phyloP scores from a whole-genome alignment of 1,284 basidiomycete species.

The Marasmius oreades region DNA sequence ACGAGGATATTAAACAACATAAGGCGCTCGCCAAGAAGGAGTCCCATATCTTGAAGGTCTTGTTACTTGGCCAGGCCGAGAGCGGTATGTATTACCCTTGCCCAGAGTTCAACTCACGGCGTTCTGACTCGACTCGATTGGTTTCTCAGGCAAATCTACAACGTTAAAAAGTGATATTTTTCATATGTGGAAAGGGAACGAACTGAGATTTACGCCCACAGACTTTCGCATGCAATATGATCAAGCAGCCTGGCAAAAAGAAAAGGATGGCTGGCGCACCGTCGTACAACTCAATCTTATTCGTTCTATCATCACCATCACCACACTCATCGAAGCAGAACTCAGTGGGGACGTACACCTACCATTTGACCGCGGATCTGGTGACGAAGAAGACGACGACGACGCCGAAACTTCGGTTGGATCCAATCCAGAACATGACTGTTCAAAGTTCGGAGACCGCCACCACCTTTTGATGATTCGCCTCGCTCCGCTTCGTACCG shows the following conservation, averaged over 20 bases:
- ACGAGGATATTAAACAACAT: slow-evolving; percentile 50
- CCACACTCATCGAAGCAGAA: slow-evolving; percentile 41
- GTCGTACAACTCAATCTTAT: slow-evolving; percentile 51
- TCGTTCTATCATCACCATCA: slow-evolving; percentile 42
- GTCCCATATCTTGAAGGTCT: slow-evolving; percentile 45
- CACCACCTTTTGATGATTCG: slow-evolving; percentile 42
- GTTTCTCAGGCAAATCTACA: slow-evolving; percentile 45
- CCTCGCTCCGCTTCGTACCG: slow-evolving; percentile 38
- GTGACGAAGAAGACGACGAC: slow-evolving; percentile 18
- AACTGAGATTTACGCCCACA: slow-evolving; percentile 17
- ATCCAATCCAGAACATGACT: slow-evolving; percentile 13
- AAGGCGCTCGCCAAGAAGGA: slow-evolving; percentile 40
- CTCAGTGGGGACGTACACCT: slow-evolving; percentile 32
- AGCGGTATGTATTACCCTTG: slow-evolving; percentile 44
- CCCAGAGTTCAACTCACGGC: not conserved
- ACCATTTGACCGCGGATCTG: not conserved
- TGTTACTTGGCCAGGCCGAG: slow-evolving; percentile 61
- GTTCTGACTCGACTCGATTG: not conserved
- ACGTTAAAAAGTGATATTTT: slow-evolving; percentile 53
- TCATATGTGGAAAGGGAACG: slow-evolving; percentile 8
- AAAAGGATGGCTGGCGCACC: slow-evolving; percentile 44
- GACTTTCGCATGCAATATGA: slow-evolving; percentile 47
- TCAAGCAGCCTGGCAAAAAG: slow-evolving; percentile 37
- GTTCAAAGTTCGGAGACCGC: slow-evolving; percentile 34
- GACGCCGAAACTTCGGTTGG: slow-evolving; percentile 14